These are phyloP conservation scores for Stephanodiscus minutulus DNA, from an alignment of 108 stramenopile genomes.

Conservation along the genomic window DNA sequence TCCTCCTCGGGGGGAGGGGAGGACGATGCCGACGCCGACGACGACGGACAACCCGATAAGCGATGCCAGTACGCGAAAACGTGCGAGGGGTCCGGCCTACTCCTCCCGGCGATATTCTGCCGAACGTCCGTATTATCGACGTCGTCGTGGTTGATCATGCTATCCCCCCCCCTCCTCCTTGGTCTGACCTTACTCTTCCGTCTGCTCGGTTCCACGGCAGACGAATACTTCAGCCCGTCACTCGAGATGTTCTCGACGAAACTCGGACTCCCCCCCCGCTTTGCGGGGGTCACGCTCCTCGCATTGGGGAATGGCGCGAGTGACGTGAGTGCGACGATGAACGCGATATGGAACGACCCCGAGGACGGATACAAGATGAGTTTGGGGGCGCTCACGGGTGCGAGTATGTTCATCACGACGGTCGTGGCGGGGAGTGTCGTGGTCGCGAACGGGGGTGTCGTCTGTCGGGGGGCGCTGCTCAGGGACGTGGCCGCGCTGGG, in stretches of 20 bases:
- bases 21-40: not conserved
- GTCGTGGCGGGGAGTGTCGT: slow-evolving; percentile 85
- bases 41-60: slow-evolving; percentile 7
- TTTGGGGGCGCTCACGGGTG: slow-evolving; percentile 94
- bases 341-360: slow-evolving; percentile 70
- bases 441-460: slow-evolving; percentile 70
- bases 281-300: slow-evolving; percentile 95
- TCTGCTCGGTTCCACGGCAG: slow-evolving; percentile 92
- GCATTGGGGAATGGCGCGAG: slow-evolving; percentile 98
- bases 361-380: slow-evolving; percentile 82
- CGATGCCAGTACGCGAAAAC: slow-evolving; percentile 75
- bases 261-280: slow-evolving; percentile 89
- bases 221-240: slow-evolving; percentile 93
- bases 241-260: slow-evolving; percentile 88
- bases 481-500: slow-evolving; percentile 76
- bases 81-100: slow-evolving; percentile 65
- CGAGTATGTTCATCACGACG: slow-evolving; percentile 89
- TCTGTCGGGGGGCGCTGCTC: slow-evolving; percentile 84
- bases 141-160: slow-evolving; percentile 43
- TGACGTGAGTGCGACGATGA: slow-evolving; percentile 91
- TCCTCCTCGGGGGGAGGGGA: not conserved
- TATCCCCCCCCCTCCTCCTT: slow-evolving; percentile 65
- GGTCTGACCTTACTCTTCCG: slow-evolving; percentile 84
- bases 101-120: slow-evolving; percentile 77
- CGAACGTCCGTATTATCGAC: slow-evolving; percentile 29